These are phyloP conservation scores for Auriscalpium vulgare DNA, from an alignment of 768 basidiomycete species.

Conservation along the genomic window DNA sequence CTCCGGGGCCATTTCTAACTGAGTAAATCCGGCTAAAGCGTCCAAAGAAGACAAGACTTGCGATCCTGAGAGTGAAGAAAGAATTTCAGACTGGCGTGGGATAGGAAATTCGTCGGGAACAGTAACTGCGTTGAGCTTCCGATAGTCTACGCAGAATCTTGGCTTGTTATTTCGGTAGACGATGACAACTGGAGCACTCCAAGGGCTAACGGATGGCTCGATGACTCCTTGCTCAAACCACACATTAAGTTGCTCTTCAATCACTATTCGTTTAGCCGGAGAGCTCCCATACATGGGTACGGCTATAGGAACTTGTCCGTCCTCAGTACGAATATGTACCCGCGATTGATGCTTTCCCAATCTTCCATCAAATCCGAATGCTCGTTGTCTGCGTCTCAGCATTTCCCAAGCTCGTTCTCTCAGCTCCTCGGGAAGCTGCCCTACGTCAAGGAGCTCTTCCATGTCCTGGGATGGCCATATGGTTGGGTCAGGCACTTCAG, in stretches of 20 bases:
- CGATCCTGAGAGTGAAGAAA: slow-evolving; percentile 19
- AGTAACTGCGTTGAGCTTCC: slow-evolving; percentile 20
- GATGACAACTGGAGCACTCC: slow-evolving; percentile 25
- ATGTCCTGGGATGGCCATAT: background rate
- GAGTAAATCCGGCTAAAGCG: slow-evolving; percentile 33
- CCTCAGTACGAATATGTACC: background rate
- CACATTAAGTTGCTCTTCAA: slow-evolving; percentile 7
- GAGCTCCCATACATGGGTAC: slow-evolving; percentile 5
- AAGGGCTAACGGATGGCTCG: slow-evolving; percentile 33
- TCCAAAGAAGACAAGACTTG: slow-evolving; percentile 27
- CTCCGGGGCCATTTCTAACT: slow-evolving; percentile 23
- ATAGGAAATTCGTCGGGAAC: slow-evolving; percentile 18
- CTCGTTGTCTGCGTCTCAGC: background rate
- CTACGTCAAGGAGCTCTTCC: background rate
- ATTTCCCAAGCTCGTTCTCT: background rate
- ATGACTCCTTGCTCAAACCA: slow-evolving; percentile 28
- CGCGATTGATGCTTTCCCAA: slow-evolving; percentile 13
- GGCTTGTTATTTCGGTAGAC: slow-evolving; percentile 32
- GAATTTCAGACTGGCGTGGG: slow-evolving; percentile 14
- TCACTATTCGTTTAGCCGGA: slow-evolving; percentile 2
- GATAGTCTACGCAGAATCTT: slow-evolving; percentile 28
- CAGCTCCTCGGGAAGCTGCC: background rate
- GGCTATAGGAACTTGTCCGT: background rate
- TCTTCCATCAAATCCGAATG: slow-evolving; percentile 20
- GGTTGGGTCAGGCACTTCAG: slow-evolving; percentile 16